A percentile compares a stretch with the other conserved stretches of the same genome.
Evolutionary conservation across 208 protist species (phyloP).

Genomic region (Leishmania gerbilli): DNA sequence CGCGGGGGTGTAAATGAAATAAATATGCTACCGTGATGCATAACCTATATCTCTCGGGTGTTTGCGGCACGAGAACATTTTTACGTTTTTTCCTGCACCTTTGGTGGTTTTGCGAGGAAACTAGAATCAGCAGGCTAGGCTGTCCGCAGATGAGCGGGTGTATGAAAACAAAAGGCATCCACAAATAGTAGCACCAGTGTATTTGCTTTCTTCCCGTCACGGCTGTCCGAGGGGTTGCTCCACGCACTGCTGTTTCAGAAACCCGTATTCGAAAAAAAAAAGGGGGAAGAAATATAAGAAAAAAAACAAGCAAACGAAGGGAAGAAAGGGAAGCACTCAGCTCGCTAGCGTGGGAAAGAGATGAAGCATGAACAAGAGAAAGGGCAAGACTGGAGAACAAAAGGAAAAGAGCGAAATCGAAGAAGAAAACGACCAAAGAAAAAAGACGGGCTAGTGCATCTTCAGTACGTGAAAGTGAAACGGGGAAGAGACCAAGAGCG

Average conservation of each 20-base stretch:
- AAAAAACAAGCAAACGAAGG: not conserved
- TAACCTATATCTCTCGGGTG: not conserved
- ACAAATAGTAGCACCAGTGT: not conserved
- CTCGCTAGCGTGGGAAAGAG: slow-evolving; percentile 3
- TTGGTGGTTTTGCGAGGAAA: not conserved
- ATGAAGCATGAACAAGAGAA: slow-evolving; percentile 4
- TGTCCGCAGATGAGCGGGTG: not conserved
- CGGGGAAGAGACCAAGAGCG: not conserved
- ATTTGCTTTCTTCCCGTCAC: not conserved
- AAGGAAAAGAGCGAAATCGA: slow-evolving; percentile 8
- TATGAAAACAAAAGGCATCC: not conserved
- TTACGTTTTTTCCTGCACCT: not conserved
- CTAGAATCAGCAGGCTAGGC: slow-evolving; percentile 1
- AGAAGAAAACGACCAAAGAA: not conserved
- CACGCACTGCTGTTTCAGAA: slow-evolving; percentile 3
- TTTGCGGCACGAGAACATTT: not conserved
- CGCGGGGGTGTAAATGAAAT: not conserved
- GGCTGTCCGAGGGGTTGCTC: not conserved
- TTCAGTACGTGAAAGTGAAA: not conserved
- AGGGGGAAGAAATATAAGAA: not conserved
- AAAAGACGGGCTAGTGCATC: slow-evolving; percentile 3
- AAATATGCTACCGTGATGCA: not conserved
- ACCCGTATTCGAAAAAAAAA: not conserved
- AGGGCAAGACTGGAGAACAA: slow-evolving; percentile 5
- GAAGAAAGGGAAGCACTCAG: not conserved